A percentile compares a stretch with the other conserved stretches of the same genome.
Evolutionary conservation across 306 rosid species (phyloP).

Genomic region (Comarum palustre): DNA sequence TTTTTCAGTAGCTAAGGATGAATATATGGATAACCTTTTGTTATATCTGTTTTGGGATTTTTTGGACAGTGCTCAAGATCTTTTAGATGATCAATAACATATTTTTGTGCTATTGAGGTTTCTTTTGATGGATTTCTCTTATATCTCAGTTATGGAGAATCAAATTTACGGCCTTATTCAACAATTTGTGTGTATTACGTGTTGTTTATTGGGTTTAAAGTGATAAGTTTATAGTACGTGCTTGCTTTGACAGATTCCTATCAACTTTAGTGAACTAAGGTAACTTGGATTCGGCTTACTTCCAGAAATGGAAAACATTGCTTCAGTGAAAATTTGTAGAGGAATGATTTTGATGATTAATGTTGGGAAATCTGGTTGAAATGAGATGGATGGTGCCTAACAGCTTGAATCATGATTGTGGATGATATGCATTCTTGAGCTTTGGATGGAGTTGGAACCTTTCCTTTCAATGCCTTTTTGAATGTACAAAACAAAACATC

Average conservation of each 20-base stretch:
- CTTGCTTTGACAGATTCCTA: neutral
- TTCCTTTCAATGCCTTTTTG: constrained; percentile 9
- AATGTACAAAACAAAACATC: constrained; percentile 24
- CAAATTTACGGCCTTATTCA: neutral
- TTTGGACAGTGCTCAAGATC: neutral
- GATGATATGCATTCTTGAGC: constrained; percentile 14
- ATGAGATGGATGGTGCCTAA: constrained; percentile 27
- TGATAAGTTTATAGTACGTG: neutral
- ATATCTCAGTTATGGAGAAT: neutral
- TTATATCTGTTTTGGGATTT: neutral
- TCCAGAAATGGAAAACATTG: neutral
- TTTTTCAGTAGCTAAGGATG: constrained; percentile 10
- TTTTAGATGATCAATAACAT: neutral
- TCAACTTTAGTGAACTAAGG: neutral
- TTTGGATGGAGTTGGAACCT: constrained; percentile 1
- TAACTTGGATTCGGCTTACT: neutral
- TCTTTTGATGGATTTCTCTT: neutral
- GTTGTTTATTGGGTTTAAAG: neutral
- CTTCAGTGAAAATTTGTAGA: neutral
- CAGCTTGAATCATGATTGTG: constrained; percentile 27
- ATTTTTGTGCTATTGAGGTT: neutral
- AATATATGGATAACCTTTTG: neutral
- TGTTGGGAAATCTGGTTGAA: constrained; percentile 21
- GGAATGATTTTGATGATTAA: constrained; percentile 24
- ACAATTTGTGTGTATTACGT: neutral